phyloP scores from a whole-genome alignment of 352 stramenopile species.

The Globisporangium solare region DNA sequence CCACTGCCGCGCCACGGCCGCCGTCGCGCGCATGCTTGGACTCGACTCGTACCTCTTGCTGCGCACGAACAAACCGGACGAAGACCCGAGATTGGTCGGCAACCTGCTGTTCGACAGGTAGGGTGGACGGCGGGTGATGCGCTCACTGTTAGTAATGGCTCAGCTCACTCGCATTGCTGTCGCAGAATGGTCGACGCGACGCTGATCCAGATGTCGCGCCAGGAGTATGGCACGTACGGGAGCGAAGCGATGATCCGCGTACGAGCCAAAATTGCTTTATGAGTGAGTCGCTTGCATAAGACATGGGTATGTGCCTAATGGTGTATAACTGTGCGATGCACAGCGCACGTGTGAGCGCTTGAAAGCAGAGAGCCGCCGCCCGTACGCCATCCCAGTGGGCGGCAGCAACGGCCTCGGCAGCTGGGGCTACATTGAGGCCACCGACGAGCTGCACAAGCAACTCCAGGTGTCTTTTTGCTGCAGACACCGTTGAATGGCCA shows the following conservation, averaged over 20 bases:
- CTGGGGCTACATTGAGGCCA: constrained; percentile 92
- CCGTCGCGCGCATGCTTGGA: constrained; percentile 84
- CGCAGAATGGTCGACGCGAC: constrained; percentile 63
- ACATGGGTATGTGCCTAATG: neutral
- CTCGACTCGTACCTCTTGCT: constrained; percentile 91
- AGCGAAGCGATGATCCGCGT: constrained; percentile 83
- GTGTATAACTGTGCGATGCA: neutral
- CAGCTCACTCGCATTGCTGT: neutral
- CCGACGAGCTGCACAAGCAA: constrained; percentile 87
- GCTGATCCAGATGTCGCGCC: constrained; percentile 75
- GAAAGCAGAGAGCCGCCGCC: constrained; percentile 40
- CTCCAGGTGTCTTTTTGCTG: constrained; percentile 23
- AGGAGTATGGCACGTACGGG: constrained; percentile 76
- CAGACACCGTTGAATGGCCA: neutral
- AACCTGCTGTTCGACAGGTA: constrained; percentile 78
- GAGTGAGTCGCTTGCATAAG: neutral
- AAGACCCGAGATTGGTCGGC: constrained; percentile 62
- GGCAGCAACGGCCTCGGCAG: constrained; percentile 91
- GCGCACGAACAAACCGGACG: constrained; percentile 67
- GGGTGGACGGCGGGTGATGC: no score
- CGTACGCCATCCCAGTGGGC: constrained; percentile 82
- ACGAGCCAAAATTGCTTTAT: neutral
- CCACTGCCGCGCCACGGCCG: constrained; percentile 88
- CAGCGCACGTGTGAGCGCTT: constrained; percentile 66
- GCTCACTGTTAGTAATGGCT: no score